Evolutionary conservation across 805 yeast genomes (phyloP).

Genomic region (Blastobotrys peoriensis): DNA sequence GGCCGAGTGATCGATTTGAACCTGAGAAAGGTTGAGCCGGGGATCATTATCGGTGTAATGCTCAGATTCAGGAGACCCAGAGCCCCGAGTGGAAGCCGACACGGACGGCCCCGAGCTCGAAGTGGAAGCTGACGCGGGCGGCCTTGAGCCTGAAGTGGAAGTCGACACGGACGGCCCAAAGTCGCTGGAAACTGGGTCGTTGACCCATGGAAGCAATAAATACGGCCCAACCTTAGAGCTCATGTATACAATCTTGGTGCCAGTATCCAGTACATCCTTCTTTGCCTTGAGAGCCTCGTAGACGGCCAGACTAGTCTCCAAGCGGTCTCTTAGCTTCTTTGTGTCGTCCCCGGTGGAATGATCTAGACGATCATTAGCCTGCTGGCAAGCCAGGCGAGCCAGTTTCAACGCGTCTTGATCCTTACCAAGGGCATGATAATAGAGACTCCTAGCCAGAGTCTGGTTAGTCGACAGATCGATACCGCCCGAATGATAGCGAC

Average conservation of each 20-base stretch:
- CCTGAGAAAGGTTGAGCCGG: constrained; percentile 11
- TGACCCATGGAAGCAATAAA: constrained; percentile 25
- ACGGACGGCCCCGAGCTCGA: constrained; percentile 7
- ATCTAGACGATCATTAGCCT: constrained; percentile 1
- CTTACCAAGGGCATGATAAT: constrained; percentile 15
- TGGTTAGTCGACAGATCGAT: too few species aligned
- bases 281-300: constrained; percentile 19
- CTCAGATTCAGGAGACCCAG: too few species aligned
- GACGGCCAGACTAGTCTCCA: constrained; percentile 10
- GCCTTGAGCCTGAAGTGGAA: too few species aligned
- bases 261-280: constrained; percentile 15
- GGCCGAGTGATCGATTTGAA: constrained; percentile 11
- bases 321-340: constrained; percentile 6
- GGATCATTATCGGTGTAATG: constrained; percentile 19
- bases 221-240: constrained; percentile 27
- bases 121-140: too few species aligned
- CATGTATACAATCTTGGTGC: constrained; percentile 28
- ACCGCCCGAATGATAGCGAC: too few species aligned
- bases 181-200: constrained; percentile 7
- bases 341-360: not conserved
- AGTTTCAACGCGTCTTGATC: constrained; percentile 8
- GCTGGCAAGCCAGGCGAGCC: constrained; percentile 8
- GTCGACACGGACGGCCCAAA: constrained; percentile 5
- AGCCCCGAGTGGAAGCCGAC: not conserved
- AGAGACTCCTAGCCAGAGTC: constrained; percentile 5